A percentile compares a stretch with the other conserved stretches of the same genome.
Evolutionary conservation across 106 monocot genomes (phyloP).

Genomic region (Apostasia ramifera): DNA sequence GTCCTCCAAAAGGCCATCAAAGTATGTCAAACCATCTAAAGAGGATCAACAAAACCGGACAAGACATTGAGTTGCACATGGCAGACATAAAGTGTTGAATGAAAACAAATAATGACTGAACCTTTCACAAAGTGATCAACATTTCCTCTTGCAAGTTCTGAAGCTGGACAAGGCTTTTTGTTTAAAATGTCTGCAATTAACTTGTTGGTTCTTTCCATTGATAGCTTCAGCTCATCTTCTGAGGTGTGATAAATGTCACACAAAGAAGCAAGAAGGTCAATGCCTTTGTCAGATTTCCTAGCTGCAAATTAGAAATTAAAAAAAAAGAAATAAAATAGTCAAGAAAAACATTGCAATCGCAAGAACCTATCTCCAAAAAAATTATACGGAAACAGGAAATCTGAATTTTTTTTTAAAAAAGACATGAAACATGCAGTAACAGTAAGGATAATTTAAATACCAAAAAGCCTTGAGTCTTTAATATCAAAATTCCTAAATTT

Average conservation of each 20-base stretch:
- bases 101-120: slow-evolving; percentile 3
- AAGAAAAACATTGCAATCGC: not conserved
- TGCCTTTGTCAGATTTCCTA: slow-evolving; percentile 68
- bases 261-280: slow-evolving; percentile 74
- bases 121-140: slow-evolving; percentile 62
- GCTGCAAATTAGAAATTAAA: slow-evolving; percentile 30
- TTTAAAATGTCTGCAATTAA: slow-evolving; percentile 74
- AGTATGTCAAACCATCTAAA: slow-evolving; percentile 72
- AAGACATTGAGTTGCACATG: not conserved
- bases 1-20: slow-evolving; percentile 79
- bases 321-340: slow-evolving; percentile 3
- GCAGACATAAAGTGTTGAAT: not conserved
- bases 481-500: slow-evolving; percentile 60
- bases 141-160: slow-evolving; percentile 44
- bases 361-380: not conserved
- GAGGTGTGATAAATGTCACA: slow-evolving; percentile 76
- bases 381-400: no score
- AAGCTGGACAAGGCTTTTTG: slow-evolving; percentile 63
- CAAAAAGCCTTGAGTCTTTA: slow-evolving; percentile 36
- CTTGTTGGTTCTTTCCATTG: slow-evolving; percentile 55
- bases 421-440: no score
- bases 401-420: not conserved
- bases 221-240: slow-evolving; percentile 68
- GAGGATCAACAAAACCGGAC: not conserved
- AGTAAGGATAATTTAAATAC: slow-evolving; percentile 17